Evolutionary conservation across 129 eudicot species (phyloP), one percentile per base, ranked within the genome.

Genomic region (Silybum marianum): DNA sequence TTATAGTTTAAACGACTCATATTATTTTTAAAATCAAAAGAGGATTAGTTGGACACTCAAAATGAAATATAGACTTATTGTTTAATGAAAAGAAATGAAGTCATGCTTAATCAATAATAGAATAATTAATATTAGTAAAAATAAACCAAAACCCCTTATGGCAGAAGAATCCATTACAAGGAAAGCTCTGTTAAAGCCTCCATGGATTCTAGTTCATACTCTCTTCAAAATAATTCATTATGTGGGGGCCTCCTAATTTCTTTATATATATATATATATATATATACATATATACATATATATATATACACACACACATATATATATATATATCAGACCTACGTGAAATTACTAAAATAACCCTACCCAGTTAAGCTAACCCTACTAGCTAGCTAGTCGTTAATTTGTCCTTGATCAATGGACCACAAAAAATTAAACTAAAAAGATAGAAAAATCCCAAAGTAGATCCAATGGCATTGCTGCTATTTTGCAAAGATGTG

Each of bases 141-240:
- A 75, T 80, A 78, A 76, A 86, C 70, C 81, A 76, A 86, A 76
- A 69, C 62, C 69, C 76, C 38, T 68, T 84, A 84, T 86, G 48
- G 73, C 84, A 79, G 74, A 78, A 84, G 83, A 85, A 88, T 90
- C 87, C 94, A 86, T 67, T 65, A 79, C 82, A 82, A 78, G 80
- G 86, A 88, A 79, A 86, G 85, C 85, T 75, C 86, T 81, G 85
- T 73, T 88, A 78, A 88, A 75, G 60, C 83, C 81, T 84, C 82
- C 72, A 82, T 86, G 90, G 88, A 88, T 75, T 84, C 81, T 84
- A 86, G 81, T 82, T 79, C 87, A 66, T 19, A 58, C 22, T 70
- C 70, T 67, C 83, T 81, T 65, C 78, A 82, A 73, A 77, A 90
- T 88, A 79, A 84, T 80, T 87, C 89, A 84, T 40, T 68, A 69